Evolutionary conservation across 768 basidiomycete species (phyloP).

Genomic region (Psilocybe subaeruginosa): DNA sequence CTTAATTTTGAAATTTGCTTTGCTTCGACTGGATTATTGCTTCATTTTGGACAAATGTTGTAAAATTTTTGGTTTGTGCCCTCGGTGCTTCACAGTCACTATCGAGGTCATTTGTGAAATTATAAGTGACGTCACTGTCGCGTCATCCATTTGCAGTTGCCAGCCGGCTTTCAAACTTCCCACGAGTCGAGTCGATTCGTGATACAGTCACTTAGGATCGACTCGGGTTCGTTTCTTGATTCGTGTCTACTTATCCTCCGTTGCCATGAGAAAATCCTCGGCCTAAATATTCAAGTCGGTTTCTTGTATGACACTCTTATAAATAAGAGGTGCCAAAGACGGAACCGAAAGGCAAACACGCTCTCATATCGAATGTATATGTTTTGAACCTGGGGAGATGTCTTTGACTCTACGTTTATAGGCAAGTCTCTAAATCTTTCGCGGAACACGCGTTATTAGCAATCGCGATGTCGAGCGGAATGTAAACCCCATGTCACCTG

Average conservation of each 20-base stretch:
- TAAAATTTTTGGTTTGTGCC: not conserved
- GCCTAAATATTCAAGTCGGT: not conserved
- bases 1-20: not conserved
- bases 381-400: not conserved
- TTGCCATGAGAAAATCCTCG: slow-evolving; percentile 9
- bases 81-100: not conserved
- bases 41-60: not conserved
- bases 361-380: not conserved
- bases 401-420: not conserved
- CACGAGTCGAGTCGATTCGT: not conserved
- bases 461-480: not conserved
- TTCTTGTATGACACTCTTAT: not conserved
- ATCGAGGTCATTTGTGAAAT: not conserved
- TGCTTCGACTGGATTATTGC: not conserved
- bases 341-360: not conserved
- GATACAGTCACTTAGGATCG: not conserved
- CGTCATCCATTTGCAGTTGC: not conserved
- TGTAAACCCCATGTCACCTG: not conserved
- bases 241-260: not conserved
- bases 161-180: not conserved
- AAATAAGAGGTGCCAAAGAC: not conserved
- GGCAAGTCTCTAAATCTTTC: not conserved
- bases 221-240: not conserved
- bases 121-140: not conserved
- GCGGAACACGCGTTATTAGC: not conserved